Base-by-base conservation (phyloP, 352 stramenopile species). In the Phytophthora aleatoria region DNA sequence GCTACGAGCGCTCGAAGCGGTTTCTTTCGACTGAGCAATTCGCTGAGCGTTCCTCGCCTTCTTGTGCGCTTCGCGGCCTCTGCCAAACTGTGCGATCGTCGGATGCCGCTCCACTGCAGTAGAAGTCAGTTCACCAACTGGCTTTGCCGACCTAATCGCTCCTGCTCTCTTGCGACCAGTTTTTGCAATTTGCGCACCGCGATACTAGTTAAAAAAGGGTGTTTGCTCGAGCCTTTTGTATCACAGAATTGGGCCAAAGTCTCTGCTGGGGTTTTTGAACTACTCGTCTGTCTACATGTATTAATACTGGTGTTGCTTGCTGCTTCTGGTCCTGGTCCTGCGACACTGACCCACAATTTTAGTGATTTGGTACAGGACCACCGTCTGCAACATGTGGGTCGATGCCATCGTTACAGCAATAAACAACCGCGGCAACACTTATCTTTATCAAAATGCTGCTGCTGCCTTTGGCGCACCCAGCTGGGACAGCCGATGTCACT, bases 21-120 rank as follows among this genome's bases (percentile, higher is more conserved):
- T 63, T 71, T 63, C 41, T 54, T 33, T 55, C 51, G 27, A 56
- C 41, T n/a, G 41, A 28, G 45, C 52, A 43, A 20, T 51, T 51
- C 45, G 45, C 45, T 51, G 57, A 41, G 31, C 49, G 33, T 71
- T 75, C 67, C 52, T 69, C 52, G 47, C 28, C 51, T 71, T 71
- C 67, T 75, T 75, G 67, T 26, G 49, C 57, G 27, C 61, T 64
- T 57, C 50, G 63, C 38, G 53, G 67, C 64, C 67, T 75, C 67
- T 75, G 57, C 67, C 62, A 75, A 75, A 75, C 42, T 75, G 67
- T 72, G 67, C 50, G 38, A 50, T 68, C 55, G 67, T 66, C 56
- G 45, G 45, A 68, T 71, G 62, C 62, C 38, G 50, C 56, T 61
- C 50, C 48, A 42, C 20, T 11, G 15, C 30, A 13, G 56, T 53